Conservation (phyloP, 192 early-diverging fungal species). For the Rhizoclosmatium globosum region DNA sequence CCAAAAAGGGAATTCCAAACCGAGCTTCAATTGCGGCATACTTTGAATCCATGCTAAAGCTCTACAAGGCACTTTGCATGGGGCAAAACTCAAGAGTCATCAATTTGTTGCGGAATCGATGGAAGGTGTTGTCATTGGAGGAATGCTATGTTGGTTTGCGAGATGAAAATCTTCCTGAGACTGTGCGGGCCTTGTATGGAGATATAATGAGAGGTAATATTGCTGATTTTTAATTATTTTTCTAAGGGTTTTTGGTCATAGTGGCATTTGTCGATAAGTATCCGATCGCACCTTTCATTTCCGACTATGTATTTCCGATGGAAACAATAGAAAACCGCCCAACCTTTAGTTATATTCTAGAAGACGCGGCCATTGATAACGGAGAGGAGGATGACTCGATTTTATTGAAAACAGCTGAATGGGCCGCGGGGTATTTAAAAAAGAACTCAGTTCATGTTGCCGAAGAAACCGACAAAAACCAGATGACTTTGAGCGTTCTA, state of each 20-base stretch:
- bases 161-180: conserved; percentile 36
- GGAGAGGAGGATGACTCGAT: neutral
- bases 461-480: conserved; percentile 3
- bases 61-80: conserved; percentile 43
- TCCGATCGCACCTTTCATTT: conserved; percentile 22
- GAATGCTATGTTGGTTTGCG: conserved; percentile 35
- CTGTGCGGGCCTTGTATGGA: conserved; percentile 39
- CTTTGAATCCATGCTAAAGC: conserved; percentile 38
- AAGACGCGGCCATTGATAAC: conserved; percentile 8
- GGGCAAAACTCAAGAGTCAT: conserved; percentile 38
- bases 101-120: conserved; percentile 21
- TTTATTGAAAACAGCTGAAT: conserved; percentile 5
- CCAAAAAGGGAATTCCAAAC: conserved; percentile 20
- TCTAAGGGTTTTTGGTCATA: neutral
- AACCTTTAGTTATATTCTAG: conserved; percentile 23
- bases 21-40: conserved; percentile 17
- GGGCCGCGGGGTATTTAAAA: conserved; percentile 1
- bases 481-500: conserved; percentile 29
- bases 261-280: conserved; percentile 40
- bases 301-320: conserved; percentile 37
- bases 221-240: neutral
- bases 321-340: conserved; percentile 11
- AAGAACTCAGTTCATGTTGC: conserved; percentile 24
- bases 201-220: conserved; percentile 42
- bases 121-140: conserved; percentile 31